These are phyloP conservation scores for Fraxinus nigra DNA, from an alignment of 305 asterid genomes.

Conservation along the genomic window DNA sequence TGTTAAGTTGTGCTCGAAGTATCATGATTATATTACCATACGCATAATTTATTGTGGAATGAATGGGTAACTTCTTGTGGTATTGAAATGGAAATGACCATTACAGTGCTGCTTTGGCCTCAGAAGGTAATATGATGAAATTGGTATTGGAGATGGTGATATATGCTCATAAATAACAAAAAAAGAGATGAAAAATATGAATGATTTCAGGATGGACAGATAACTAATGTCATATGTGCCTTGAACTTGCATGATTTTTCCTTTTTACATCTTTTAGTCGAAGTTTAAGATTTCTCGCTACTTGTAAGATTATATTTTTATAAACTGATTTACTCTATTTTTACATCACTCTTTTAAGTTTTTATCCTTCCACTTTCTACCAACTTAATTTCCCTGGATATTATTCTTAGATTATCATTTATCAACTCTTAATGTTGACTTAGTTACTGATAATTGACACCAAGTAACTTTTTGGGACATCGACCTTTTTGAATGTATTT, in stretches of 20 bases:
- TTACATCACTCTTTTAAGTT: not conserved
- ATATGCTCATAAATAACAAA: not conserved
- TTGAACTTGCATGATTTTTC: constrained; percentile 1
- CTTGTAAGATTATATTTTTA: not conserved
- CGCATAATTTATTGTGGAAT: not conserved
- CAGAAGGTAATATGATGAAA: not conserved
- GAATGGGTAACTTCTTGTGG: constrained; percentile 10
- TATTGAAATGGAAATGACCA: not conserved
- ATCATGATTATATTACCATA: constrained; percentile 5
- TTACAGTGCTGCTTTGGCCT: not conserved
- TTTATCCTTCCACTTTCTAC: not conserved
- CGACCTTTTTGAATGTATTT: not conserved
- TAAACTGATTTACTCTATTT: not conserved
- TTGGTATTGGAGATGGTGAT: not conserved
- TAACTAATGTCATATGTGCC: not conserved
- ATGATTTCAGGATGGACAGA: not conserved
- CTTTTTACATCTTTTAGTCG: not conserved
- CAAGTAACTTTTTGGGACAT: not conserved
- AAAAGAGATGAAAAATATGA: not conserved
- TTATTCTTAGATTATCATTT: not conserved
- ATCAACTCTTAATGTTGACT: not conserved
- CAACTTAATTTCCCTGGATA: not conserved
- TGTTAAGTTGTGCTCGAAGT: constrained; percentile 13
- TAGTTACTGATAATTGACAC: not conserved
- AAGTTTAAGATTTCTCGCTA: not conserved